These are phyloP conservation scores for Wickerhamiella shivajii DNA, from an alignment of 805 yeast species.

Conservation along the genomic window DNA sequence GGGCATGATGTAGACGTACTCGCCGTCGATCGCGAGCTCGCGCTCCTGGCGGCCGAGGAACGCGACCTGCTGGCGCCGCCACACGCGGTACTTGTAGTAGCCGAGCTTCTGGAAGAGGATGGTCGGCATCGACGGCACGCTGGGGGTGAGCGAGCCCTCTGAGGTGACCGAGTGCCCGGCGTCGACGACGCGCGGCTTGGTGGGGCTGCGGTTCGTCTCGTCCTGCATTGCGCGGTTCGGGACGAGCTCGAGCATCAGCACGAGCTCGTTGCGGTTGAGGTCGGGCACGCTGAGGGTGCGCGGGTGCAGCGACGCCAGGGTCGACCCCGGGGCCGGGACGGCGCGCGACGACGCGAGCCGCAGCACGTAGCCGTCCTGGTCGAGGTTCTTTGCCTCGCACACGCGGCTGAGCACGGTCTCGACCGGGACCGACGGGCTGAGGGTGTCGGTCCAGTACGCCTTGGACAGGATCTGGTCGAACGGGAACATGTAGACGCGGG, in stretches of 20 bases:
- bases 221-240: slow-evolving; percentile 7
- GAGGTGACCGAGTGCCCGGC: no score
- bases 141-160: no score
- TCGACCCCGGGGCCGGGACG: background rate
- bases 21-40: slow-evolving; percentile 84
- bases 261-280: slow-evolving; percentile 1
- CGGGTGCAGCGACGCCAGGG: slow-evolving; percentile 3
- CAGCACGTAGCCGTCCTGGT: slow-evolving; percentile 21
- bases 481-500: slow-evolving; percentile 22
- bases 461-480: slow-evolving; percentile 21
- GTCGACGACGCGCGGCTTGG: no score
- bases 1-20: slow-evolving; percentile 76
- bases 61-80: slow-evolving; percentile 79
- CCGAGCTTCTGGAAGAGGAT: slow-evolving; percentile 25
- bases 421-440: slow-evolving; percentile 15
- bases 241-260: slow-evolving; percentile 7
- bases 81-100: slow-evolving; percentile 73
- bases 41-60: slow-evolving; percentile 69
- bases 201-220: slow-evolving; percentile 4
- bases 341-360: slow-evolving; percentile 15
- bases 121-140: slow-evolving; percentile 2
- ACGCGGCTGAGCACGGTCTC: slow-evolving; percentile 20
- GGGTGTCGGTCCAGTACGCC: slow-evolving; percentile 19
- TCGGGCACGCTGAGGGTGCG: slow-evolving; percentile 2
- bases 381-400: slow-evolving; percentile 23